Conservation (phyloP, 768 basidiomycete species). For the Phaffia australis region DNA sequence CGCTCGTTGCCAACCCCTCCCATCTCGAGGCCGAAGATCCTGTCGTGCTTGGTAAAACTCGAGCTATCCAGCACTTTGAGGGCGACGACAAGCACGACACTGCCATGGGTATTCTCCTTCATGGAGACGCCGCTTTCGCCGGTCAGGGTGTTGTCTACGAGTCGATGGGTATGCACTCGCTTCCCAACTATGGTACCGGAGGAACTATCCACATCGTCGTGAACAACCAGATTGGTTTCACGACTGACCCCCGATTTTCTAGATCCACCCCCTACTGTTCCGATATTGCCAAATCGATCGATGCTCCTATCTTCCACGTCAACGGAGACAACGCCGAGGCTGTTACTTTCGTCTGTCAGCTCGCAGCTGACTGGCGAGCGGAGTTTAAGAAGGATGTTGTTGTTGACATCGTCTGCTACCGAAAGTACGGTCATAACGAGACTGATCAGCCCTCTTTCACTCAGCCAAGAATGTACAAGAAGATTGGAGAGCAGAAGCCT, state of each 20-base stretch:
- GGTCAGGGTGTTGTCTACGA: constrained; percentile 98
- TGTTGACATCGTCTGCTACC: constrained; percentile 96
- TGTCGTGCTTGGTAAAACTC: constrained; percentile 98
- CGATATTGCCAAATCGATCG: constrained; percentile 96
- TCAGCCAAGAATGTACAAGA: constrained; percentile 96
- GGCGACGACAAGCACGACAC: constrained; percentile 59
- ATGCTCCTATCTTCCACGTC: constrained; percentile 97
- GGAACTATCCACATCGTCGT: constrained; percentile 77
- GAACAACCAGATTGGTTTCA: constrained; percentile 48
- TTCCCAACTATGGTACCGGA: constrained; percentile 91
- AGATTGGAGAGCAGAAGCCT: constrained; percentile 86
- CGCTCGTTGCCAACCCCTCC: constrained; percentile 95
- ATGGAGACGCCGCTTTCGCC: constrained; percentile 97
- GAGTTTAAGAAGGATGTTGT: constrained; percentile 99
- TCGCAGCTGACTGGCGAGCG: constrained; percentile 94
- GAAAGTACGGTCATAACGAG: constrained; percentile 98
- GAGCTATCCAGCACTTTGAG: constrained; percentile 90
- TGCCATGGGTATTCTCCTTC: constrained; percentile 89
- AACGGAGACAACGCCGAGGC: constrained; percentile 98
- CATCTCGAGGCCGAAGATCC: constrained; percentile 96
- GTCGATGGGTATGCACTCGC: constrained; percentile 94
- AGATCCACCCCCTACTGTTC: constrained; percentile 97
- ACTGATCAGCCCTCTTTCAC: constrained; percentile 98
- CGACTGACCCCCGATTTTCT: constrained; percentile 92
- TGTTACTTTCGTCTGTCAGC: constrained; percentile 94